Percentiles rank a stretch among this genome's conserved stretches.
These are phyloP conservation scores for Neonectria punicea DNA, from an alignment of 2,329 filamentous ascomycete genomes.

Conservation along the genomic window DNA sequence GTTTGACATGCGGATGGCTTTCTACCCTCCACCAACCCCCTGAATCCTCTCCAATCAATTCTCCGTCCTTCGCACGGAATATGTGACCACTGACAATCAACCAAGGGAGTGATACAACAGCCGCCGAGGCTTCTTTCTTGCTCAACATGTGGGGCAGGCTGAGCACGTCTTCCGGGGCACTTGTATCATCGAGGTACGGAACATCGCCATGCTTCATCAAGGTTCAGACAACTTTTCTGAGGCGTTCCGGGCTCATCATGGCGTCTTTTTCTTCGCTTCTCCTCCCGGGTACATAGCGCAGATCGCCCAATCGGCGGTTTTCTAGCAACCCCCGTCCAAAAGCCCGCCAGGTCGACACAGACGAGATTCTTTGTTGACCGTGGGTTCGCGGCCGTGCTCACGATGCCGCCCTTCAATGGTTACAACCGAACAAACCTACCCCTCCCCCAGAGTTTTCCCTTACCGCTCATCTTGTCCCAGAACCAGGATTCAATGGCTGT, in stretches of 20 bases:
- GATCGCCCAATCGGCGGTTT: constrained; percentile 36
- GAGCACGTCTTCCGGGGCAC: neutral
- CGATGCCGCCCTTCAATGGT: neutral
- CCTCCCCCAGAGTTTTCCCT: neutral
- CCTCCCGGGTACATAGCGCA: constrained; percentile 1
- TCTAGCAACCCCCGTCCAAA: constrained; percentile 10
- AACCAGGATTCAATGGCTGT: constrained; percentile 26
- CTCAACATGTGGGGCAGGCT: neutral
- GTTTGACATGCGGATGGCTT: constrained; percentile 12
- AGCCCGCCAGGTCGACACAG: constrained; percentile 7
- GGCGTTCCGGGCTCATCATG: constrained; percentile 17
- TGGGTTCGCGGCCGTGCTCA: constrained; percentile 7
- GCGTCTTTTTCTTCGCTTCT: constrained; percentile 12
- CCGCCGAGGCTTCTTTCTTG: neutral
- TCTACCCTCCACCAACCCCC: constrained; percentile 3
- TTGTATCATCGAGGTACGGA: neutral
- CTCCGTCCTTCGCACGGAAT: neutral
- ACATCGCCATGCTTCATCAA: neutral
- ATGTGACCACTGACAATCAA: neutral
- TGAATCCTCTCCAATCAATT: constrained; percentile 2
- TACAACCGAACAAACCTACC: neutral
- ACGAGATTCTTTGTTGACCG: neutral
- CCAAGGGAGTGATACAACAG: neutral
- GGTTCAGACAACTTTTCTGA: constrained; percentile 22
- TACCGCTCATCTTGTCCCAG: constrained; percentile 7